These are phyloP conservation scores for Phytophthora fragariae DNA, from an alignment of 352 stramenopile genomes.

Conservation along the genomic window DNA sequence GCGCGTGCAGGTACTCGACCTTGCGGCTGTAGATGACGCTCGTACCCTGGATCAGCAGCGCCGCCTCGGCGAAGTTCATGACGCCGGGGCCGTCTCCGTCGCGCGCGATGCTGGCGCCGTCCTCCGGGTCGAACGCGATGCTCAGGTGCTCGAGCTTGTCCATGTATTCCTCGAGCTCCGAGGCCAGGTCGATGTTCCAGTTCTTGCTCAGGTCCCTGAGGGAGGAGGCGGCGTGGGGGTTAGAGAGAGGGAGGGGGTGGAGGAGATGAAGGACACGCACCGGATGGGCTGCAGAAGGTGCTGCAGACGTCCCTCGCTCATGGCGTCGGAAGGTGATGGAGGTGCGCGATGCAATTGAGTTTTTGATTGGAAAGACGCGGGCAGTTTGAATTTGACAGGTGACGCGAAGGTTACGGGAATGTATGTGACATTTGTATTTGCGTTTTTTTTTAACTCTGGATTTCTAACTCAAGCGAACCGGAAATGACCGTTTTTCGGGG, in stretches of 20 bases:
- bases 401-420: too few species aligned
- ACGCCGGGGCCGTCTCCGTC: conserved; percentile 27
- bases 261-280: conserved; percentile 40
- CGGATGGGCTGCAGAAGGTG: conserved; percentile 89
- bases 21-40: conserved; percentile 95
- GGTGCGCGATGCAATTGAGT: not conserved
- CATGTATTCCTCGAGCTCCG: conserved; percentile 92
- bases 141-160: conserved; percentile 83
- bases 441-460: too few species aligned
- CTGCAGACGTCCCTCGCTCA: conserved; percentile 77
- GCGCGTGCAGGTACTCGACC: conserved; percentile 94
- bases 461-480: too few species aligned
- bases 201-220: conserved; percentile 91
- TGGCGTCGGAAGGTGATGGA: conserved; percentile 14
- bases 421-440: too few species aligned
- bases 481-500: too few species aligned
- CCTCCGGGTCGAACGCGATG: conserved; percentile 71
- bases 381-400: not conserved
- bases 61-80: conserved; percentile 95
- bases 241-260: not conserved
- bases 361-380: not conserved
- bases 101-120: conserved; percentile 33
- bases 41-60: conserved; percentile 94
- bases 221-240: not conserved
- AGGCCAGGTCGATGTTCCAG: conserved; percentile 92